Evolutionary conservation across 1,139 yeast species (phyloP), one percentile per base, ranked within the genome.

Genomic region (Suhomyces bolitotheri): DNA sequence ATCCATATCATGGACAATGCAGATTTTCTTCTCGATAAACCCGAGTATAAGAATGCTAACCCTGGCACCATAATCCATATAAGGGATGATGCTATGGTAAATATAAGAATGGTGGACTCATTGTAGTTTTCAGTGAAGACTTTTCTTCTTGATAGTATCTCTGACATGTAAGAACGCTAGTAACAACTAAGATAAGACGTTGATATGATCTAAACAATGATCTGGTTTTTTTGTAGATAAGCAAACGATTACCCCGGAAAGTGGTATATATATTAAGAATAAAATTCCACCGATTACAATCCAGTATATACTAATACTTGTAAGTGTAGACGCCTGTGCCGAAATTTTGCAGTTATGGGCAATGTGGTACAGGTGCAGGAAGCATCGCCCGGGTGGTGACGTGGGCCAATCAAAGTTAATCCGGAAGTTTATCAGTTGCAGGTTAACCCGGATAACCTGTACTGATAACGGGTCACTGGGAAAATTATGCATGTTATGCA

Each of bases 11-110:
- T 77, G 15, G 95, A 84, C 34, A 90, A 69, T 0, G 97, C 97
- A 19, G 90, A 81, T 61, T 90, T 90, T 54, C 97, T 73, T 54
- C 97, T 73, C 15, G 97, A 94, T 45, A 92, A 71, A 10, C 98
- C 98, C 7, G 96, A 84, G 61, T 92, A 92, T 31, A 92, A 71
- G 58, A 90, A 87, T 5, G 95, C 97, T 52, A 92, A 78, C 17
- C 97, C 97, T 22, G 97, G 96, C 19, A 92, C 78, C 97, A 92
- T 92, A 51, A 90, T 73, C 69, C 94, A 77, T 31, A 92, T 95
- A 56, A 88, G 66, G 31, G 94, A 80, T 2, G 95, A 67, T n/a
- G 79, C 80, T 7, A 73, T 55, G 11, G 78, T 61, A 49, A 76
- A 65, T 30, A 76, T 52, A 29, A 76, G 59, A 22, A 76, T 60